Evolutionary conservation across 2,329 filamentous ascomycete genomes (phyloP), one percentile per base, ranked within the genome.

Genomic region (Tolypocladium inflatum): DNA sequence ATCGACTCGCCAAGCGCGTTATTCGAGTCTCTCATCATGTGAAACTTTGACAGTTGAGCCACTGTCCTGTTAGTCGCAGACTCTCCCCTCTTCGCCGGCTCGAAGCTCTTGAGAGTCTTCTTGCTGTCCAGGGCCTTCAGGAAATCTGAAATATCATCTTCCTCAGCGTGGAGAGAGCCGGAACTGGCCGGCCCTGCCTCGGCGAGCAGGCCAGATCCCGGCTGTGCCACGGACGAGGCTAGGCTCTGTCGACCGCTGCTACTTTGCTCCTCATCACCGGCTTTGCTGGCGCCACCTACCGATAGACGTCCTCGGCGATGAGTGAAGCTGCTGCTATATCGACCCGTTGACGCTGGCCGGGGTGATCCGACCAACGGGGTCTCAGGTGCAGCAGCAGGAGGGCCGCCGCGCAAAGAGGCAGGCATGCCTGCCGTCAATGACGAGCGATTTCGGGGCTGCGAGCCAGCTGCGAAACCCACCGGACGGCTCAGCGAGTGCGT

Each of bases 291-390:
- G 23, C 88, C 88, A 38, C 89, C 87, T 58, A 88, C 88, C 0
- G 91, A 95, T 30, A 87, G 84, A 51, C 91, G 84, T 35, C 84
- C 87, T 57, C 90, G 85, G 52, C 94, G 85, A 69, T 96, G 91
- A 8, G 88, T 89, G 67, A 99, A 99, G 67, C 92, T 96, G 72
- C 93, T 97, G 71, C 91, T 96, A 70, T 95, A 97, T 53, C 90
- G 86, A 60, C 86, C 87, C n/a, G 89, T 85, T 0, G 88, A 85
- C 10, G 85, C 80, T 6, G 90, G 90, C 61, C 88, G 89, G 2
- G 93, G 91, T 9, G 91, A 96, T 57, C 88, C 85, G 7, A 87
- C 85, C 57, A 83, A 76, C 9, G 90, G 86, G 41, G 84, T 84
- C 11, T 88, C 80, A 59, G 85, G 78, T 0, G 81, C 85, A 57